Evolutionary conservation across 2,329 filamentous ascomycete species (phyloP).

Genomic region (Bipolaris sorokiniana): DNA sequence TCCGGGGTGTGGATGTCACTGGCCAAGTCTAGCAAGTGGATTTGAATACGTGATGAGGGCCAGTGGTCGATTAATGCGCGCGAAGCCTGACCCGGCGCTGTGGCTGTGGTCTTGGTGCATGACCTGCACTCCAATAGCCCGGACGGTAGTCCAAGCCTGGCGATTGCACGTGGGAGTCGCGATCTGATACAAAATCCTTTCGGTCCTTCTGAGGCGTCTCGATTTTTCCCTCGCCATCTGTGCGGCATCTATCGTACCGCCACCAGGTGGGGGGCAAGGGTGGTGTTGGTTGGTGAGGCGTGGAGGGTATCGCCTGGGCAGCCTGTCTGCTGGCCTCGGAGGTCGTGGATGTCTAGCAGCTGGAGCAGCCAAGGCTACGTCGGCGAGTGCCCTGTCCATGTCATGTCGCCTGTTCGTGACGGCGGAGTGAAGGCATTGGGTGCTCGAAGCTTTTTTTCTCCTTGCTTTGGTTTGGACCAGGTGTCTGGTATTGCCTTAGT

Average conservation of each 20-base stretch:
- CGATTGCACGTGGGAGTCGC: conserved; percentile 35
- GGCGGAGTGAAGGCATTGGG: conserved; percentile 1
- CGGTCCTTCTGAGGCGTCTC: conserved; percentile 14
- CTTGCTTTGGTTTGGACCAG: conserved; percentile 3
- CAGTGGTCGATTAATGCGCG: conserved; percentile 27
- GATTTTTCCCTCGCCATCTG: conserved; percentile 9
- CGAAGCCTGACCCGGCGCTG: conserved; percentile 35
- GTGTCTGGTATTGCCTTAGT: conserved; percentile 6
- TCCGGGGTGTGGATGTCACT: conserved; percentile 29
- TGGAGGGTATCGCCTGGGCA: neutral
- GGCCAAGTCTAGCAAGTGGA: conserved; percentile 14
- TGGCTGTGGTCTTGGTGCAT: conserved; percentile 41
- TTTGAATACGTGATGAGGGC: conserved; percentile 22
- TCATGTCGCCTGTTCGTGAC: no score
- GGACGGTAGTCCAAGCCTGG: conserved; percentile 25
- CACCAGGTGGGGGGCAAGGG: conserved; percentile 3
- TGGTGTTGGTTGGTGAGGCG: conserved; percentile 3
- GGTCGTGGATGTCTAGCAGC: no score
- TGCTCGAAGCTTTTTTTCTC: conserved; percentile 1
- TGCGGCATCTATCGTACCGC: conserved; percentile 5
- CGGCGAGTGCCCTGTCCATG: no score
- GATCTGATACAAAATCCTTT: conserved; percentile 28
- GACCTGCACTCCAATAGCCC: conserved; percentile 34
- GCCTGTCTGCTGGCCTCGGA: neutral
- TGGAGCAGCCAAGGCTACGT: no score